Evolutionary conservation across 345 rosid species (phyloP), one percentile per base, ranked within the genome.

Genomic region (Sonneratia alba): DNA sequence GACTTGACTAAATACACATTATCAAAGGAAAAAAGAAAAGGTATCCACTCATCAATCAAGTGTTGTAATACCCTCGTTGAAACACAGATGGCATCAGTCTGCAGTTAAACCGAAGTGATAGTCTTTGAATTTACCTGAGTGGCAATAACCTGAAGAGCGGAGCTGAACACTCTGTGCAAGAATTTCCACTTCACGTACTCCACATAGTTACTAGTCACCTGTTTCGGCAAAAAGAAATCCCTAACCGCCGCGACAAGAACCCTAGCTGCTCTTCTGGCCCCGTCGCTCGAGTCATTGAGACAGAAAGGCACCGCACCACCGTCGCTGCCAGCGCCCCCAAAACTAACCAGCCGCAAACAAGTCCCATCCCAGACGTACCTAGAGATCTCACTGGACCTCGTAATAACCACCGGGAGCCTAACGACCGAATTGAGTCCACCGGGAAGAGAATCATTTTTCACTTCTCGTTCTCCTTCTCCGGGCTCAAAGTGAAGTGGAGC

Each of bases 61-160:
- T 27, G 32, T 0, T 27, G 32, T 27, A 27, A 27, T 27, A 21
- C 24, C 18, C 68, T 11, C 40, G 11, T 64, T 15, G 21, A 19
- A 64, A 11, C 38, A 13, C 21, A 13, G 13, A 4, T 37, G 32
- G 48, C 48, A 14, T 13, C 14, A 67, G 6, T 40, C 43, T 1
- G 47, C 24, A 36, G 45, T 36, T 66, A 38, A 67, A 18, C 24
- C 47, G 6, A n/a, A 16, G 16, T 34, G 11, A n/a, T 22, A 1
- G 2, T 12, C 48, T 65, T 24, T 32, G 34, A 57, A 57, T 49
- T 71, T 70, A 92, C 98, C 91, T 92, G 98, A 79, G 98, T 92
- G 70, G 98, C 98, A 81, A 92, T 91, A 83, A 92, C 97, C 74
- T 90, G 98, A 11, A 92, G 79, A 37, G 95, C 89, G 32, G 98